Percentiles rank a stretch among this genome's conserved stretches.
phyloP scores from a whole-genome alignment of 2,329 filamentous ascomycete species.

The Biscogniauxia mediterranea region DNA sequence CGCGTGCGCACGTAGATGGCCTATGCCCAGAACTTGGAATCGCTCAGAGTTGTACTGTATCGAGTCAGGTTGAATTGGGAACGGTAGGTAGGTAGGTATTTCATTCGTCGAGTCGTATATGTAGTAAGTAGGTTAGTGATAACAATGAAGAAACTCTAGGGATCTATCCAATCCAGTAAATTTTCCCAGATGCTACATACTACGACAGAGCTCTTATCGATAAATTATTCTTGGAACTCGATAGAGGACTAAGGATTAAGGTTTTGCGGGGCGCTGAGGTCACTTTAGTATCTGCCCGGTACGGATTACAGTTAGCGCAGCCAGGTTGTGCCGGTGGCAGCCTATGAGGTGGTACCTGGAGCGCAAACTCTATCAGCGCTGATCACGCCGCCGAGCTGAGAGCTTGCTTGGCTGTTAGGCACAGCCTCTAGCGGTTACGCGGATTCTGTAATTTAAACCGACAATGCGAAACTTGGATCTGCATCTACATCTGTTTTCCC shows the following conservation, averaged over 20 bases:
- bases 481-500: no score
- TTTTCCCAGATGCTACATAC: background rate
- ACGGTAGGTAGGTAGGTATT: background rate
- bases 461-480: background rate
- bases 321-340: background rate
- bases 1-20: no score
- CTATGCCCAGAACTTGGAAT: no score
- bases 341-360: background rate
- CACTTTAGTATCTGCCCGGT: background rate
- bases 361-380: background rate
- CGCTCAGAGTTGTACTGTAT: no score
- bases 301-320: background rate
- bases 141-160: background rate
- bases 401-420: conserved; percentile 16
- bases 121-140: background rate
- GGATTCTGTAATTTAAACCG: conserved; percentile 7
- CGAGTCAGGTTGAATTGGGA: background rate
- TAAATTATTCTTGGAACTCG: no score
- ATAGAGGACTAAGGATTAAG: background rate
- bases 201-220: background rate
- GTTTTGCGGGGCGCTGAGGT: background rate
- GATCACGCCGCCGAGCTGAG: background rate
- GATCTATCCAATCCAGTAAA: background rate
- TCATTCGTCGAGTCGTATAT: background rate
- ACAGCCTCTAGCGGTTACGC: conserved; percentile 19